These are phyloP conservation scores for Oryza meridionalis DNA, from an alignment of 176 grass and related monocot genomes.

Conservation along the genomic window DNA sequence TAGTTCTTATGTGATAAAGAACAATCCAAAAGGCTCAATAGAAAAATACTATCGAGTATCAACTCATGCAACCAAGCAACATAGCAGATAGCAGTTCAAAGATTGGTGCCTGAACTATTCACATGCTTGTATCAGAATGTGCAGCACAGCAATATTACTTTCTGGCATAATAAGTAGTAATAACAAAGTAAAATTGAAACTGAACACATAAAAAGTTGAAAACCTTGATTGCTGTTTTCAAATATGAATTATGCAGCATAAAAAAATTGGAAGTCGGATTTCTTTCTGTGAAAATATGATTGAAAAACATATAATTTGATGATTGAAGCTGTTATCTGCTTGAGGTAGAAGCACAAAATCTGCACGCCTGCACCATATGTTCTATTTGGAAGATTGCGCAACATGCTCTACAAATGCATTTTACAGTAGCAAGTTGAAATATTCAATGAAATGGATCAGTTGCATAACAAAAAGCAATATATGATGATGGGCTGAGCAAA, in stretches of 20 bases:
- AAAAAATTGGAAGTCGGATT: background rate
- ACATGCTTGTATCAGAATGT: background rate
- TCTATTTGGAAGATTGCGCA: background rate
- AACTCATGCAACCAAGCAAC: slow-evolving; percentile 12
- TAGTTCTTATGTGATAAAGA: slow-evolving; percentile 2
- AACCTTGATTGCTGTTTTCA: slow-evolving; percentile 15
- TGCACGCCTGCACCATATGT: background rate
- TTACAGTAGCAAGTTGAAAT: background rate
- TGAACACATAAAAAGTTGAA: background rate
- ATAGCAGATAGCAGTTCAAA: slow-evolving; percentile 6
- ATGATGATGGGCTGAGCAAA: background rate
- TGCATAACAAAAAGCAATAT: background rate
- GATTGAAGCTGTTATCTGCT: background rate
- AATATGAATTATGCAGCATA: slow-evolving; percentile 7
- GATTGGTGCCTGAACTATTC: slow-evolving; percentile 5
- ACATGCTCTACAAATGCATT: background rate
- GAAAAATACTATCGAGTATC: background rate
- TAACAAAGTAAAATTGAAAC: slow-evolving; percentile 4
- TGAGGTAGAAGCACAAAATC: background rate
- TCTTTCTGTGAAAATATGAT: background rate
- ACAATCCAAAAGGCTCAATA: background rate
- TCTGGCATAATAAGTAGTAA: background rate
- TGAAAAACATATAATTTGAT: background rate
- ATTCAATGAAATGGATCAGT: background rate
- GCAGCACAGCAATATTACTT: background rate